Percentiles rank a stretch among this genome's conserved stretches.
Evolutionary conservation across 2,329 filamentous ascomycete genomes (phyloP).

Genomic region (Aspergillus quadrilineatus): DNA sequence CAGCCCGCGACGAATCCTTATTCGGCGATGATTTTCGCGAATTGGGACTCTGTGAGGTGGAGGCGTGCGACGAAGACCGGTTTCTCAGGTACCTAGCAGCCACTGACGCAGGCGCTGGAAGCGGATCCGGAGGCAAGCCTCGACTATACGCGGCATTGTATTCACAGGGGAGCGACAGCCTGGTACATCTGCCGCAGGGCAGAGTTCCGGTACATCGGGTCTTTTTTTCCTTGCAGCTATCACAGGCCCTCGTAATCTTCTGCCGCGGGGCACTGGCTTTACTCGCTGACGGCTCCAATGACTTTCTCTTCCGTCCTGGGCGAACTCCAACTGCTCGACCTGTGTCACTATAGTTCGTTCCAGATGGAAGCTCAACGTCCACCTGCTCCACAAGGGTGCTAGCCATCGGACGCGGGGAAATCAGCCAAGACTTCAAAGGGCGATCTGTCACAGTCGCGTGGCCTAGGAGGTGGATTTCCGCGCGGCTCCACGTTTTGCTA

Average conservation of each 20-base stretch:
- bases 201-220: constrained; percentile 39
- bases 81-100: constrained; percentile 13
- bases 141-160: constrained; percentile 41
- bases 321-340: not conserved
- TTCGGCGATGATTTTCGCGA: constrained; percentile 7
- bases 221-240: constrained; percentile 41
- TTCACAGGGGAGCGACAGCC: constrained; percentile 33
- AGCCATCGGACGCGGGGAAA: constrained; percentile 3
- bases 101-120: constrained; percentile 22
- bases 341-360: constrained; percentile 1
- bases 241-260: constrained; percentile 41
- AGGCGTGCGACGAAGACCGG: constrained; percentile 2
- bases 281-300: constrained; percentile 22
- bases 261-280: constrained; percentile 28
- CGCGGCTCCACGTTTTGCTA: not conserved
- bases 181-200: constrained; percentile 36
- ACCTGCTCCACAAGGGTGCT: constrained; percentile 11
- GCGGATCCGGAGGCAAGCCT: constrained; percentile 37
- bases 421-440: not conserved
- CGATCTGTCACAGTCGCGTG: not conserved
- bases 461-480: constrained; percentile 1
- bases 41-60: constrained; percentile 1
- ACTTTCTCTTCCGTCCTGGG: constrained; percentile 31
- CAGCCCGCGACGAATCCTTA: constrained; percentile 5
- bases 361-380: constrained; percentile 12